phyloP scores from a whole-genome alignment of 768 basidiomycete species.

The Collybiopsis luxurians region DNA sequence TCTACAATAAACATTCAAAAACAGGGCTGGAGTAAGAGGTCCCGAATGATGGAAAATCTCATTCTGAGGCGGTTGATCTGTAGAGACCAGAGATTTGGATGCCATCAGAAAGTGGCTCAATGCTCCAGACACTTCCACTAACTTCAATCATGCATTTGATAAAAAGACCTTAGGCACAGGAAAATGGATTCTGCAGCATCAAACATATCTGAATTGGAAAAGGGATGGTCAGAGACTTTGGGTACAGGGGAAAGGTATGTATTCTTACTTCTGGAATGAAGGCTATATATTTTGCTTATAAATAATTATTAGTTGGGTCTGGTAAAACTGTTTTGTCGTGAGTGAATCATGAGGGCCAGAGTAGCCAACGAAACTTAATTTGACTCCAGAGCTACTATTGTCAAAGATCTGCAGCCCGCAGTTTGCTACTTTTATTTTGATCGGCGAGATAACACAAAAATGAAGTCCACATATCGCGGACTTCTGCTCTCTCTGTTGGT shows the following conservation, averaged over 20 bases:
- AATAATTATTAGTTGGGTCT: too few relatives aligned
- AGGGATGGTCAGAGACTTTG: background rate
- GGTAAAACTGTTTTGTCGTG: background rate
- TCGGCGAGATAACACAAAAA: background rate
- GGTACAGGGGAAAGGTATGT: background rate
- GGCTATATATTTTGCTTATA: background rate
- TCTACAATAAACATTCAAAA: too few relatives aligned
- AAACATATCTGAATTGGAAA: background rate
- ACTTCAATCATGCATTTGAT: background rate
- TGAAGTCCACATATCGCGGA: too few relatives aligned
- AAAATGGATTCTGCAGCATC: background rate
- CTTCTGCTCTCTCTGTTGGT: background rate
- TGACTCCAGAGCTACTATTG: background rate
- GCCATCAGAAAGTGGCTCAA: background rate
- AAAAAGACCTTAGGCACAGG: background rate
- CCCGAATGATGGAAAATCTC: too few relatives aligned
- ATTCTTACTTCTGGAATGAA: too few relatives aligned
- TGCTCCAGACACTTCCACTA: background rate
- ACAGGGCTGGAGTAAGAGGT: too few relatives aligned
- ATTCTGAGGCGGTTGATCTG: too few relatives aligned
- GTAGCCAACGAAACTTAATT: background rate
- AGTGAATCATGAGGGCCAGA: background rate
- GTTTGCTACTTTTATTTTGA: background rate
- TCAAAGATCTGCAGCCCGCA: background rate
- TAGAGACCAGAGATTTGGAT: too few relatives aligned